phyloP scores from a whole-genome alignment of 73 alveolate species.

The Paramecium primaurelia region DNA sequence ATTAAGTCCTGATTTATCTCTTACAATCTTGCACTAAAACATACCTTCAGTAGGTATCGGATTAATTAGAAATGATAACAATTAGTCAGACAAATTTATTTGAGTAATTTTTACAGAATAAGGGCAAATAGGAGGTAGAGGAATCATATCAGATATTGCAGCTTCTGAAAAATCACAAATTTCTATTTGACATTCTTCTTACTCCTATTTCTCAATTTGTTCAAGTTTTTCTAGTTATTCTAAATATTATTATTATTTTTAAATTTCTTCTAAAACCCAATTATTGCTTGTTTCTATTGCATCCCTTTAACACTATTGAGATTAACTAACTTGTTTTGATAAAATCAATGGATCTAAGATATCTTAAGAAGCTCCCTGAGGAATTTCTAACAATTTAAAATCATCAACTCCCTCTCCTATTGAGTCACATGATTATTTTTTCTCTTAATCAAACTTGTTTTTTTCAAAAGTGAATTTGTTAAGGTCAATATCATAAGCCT shows the following conservation, averaged over 20 bases:
- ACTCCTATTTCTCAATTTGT: neutral
- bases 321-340: neutral
- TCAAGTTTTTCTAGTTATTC: neutral
- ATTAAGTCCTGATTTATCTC: conserved; percentile 38
- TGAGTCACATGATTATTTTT: neutral
- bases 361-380: neutral
- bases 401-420: neutral
- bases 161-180: neutral
- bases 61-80: neutral
- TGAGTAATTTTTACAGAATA: neutral
- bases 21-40: neutral
- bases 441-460: neutral
- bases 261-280: neutral
- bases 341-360: neutral
- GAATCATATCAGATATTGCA: neutral
- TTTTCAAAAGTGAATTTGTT: neutral
- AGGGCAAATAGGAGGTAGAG: conserved; percentile 17
- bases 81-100: neutral
- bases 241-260: neutral
- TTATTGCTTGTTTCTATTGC: neutral
- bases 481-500: neutral
- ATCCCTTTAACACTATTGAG: neutral
- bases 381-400: neutral
- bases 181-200: neutral
- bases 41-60: neutral